A percentile compares a stretch with the other conserved stretches of the same genome.
These are phyloP conservation scores for Dryas alaskensis DNA, from an alignment of 306 rosid species.

Conservation along the genomic window DNA sequence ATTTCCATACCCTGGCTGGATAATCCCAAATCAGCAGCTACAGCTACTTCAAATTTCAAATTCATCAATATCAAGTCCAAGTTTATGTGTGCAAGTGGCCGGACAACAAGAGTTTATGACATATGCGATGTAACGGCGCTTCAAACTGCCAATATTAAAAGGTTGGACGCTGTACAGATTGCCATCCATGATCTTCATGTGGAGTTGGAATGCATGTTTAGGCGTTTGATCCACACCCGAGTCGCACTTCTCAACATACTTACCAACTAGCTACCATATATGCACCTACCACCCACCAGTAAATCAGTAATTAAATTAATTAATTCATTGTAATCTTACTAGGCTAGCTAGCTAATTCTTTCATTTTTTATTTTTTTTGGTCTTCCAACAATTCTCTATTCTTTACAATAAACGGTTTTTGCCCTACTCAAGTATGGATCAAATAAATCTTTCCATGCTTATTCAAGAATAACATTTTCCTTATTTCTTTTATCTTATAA, in stretches of 20 bases:
- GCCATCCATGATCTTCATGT: constrained; percentile 52
- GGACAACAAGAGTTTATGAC: constrained; percentile 19
- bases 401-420: neutral
- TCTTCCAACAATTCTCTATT: neutral
- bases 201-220: constrained; percentile 55
- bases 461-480: no score
- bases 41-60: constrained; percentile 6
- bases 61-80: constrained; percentile 26
- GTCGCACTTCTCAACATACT: constrained; percentile 61
- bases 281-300: no score
- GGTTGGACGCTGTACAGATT: constrained; percentile 49
- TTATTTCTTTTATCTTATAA: no score
- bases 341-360: neutral
- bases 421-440: no score
- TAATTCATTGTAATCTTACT: no score
- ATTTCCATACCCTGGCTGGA: constrained; percentile 56
- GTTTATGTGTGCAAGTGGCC: constrained; percentile 24
- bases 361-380: neutral
- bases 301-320: no score
- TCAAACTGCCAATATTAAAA: constrained; percentile 46
- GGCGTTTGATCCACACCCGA: constrained; percentile 64
- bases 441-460: no score
- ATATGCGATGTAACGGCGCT: constrained; percentile 41
- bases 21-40: constrained; percentile 22
- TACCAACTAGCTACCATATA: constrained; percentile 23